phyloP scores from a whole-genome alignment of 306 rosid species.

The Echinosophora koreensis region DNA sequence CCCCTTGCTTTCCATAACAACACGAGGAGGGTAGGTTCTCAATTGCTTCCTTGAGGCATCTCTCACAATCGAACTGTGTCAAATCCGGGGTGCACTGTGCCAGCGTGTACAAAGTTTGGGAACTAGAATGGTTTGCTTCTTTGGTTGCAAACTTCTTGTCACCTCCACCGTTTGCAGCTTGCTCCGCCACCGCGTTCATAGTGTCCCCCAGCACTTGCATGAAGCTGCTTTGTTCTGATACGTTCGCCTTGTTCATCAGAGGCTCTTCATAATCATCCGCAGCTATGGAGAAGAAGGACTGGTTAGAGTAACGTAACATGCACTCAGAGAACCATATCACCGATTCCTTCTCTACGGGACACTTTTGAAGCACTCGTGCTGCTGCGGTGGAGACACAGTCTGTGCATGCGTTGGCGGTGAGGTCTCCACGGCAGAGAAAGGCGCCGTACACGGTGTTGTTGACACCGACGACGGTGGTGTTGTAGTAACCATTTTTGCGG shows the following conservation, averaged over 20 bases:
- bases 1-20: constrained; percentile 19
- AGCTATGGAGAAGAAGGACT: constrained; percentile 23
- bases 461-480: neutral
- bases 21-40: neutral
- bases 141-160: constrained; percentile 49
- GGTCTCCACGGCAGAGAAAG: constrained; percentile 53
- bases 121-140: constrained; percentile 8
- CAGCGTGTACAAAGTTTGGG: constrained; percentile 43
- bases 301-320: constrained; percentile 50
- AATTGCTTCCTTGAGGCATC: constrained; percentile 30
- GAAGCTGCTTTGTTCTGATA: constrained; percentile 25
- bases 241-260: neutral
- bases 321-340: constrained; percentile 48
- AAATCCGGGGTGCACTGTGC: constrained; percentile 55
- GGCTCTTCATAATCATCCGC: rapidly evolving
- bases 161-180: constrained; percentile 25
- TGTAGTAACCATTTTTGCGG: constrained; percentile 33
- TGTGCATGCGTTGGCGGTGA: neutral
- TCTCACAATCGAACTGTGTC: constrained; percentile 9
- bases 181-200: neutral
- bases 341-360: constrained; percentile 32
- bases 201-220: constrained; percentile 25
- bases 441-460: constrained; percentile 39
- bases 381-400: constrained; percentile 48
- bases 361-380: neutral